Percentiles rank a stretch among this genome's conserved stretches.
Evolutionary conservation across 75 land plant genomes (phyloP).

Genomic region (Chamaecyparis obtusa): DNA sequence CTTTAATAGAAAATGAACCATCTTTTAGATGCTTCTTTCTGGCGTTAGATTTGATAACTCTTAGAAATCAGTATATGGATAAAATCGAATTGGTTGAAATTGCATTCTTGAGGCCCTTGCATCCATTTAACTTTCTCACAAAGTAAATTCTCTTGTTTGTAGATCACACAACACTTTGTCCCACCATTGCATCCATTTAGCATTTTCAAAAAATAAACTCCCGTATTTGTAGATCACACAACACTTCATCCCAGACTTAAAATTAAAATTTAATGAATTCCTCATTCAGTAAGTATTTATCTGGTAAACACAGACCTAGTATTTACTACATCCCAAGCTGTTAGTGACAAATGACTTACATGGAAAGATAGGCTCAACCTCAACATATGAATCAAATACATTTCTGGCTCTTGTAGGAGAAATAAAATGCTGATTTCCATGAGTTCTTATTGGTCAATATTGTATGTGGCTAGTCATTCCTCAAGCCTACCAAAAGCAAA

Average conservation of each 20-base stretch:
- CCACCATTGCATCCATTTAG: too few species aligned
- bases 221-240: background rate
- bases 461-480: background rate
- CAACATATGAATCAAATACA: background rate
- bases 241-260: background rate
- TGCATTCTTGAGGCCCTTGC: background rate
- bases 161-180: background rate
- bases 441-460: background rate
- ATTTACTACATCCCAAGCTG: background rate
- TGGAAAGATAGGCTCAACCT: background rate
- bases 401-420: background rate
- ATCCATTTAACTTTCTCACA: background rate
- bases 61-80: background rate
- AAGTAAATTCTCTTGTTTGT: background rate
- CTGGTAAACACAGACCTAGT: background rate
- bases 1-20: too few species aligned
- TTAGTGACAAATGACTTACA: background rate
- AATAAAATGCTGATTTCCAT: conserved; percentile 2
- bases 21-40: conserved; percentile 7
- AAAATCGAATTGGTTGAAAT: background rate
- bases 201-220: background rate
- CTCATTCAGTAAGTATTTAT: background rate
- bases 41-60: background rate
- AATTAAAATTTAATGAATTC: background rate
- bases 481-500: background rate